phyloP scores from a whole-genome alignment of 2,329 filamentous ascomycete species.

The Microsporum ferrugineum region DNA sequence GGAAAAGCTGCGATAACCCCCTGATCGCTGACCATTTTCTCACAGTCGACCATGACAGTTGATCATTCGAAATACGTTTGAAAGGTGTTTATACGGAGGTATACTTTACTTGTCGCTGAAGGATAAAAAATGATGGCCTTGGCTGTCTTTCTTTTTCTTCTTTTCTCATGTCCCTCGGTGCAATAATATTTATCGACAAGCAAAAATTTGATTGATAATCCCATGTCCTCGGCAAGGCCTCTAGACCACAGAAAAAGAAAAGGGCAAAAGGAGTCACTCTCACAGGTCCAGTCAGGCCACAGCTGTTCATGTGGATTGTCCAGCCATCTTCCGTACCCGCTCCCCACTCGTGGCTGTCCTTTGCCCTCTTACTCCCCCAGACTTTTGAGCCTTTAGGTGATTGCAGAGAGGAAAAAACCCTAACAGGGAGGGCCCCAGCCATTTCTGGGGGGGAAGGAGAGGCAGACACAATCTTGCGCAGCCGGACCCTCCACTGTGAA shows the following conservation, averaged over 20 bases:
- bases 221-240: neutral
- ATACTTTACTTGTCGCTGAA: neutral
- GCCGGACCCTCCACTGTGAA: neutral
- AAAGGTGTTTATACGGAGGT: neutral
- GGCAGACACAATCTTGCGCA: neutral
- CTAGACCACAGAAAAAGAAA: neutral
- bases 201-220: slow-evolving; percentile 1
- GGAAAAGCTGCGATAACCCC: neutral
- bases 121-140: slow-evolving; percentile 1
- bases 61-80: neutral
- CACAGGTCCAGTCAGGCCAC: neutral
- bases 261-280: neutral
- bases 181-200: neutral
- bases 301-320: neutral
- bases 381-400: neutral
- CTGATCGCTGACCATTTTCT: neutral
- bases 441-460: neutral
- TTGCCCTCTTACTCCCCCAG: neutral
- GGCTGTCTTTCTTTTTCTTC: neutral
- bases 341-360: neutral
- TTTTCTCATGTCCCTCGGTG: neutral
- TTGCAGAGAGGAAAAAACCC: neutral
- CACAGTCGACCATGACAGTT: neutral
- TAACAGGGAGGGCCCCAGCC: neutral
- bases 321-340: neutral